Base-by-base conservation (phyloP, 257 asterid species). In the Solanum boliviense region DNA sequence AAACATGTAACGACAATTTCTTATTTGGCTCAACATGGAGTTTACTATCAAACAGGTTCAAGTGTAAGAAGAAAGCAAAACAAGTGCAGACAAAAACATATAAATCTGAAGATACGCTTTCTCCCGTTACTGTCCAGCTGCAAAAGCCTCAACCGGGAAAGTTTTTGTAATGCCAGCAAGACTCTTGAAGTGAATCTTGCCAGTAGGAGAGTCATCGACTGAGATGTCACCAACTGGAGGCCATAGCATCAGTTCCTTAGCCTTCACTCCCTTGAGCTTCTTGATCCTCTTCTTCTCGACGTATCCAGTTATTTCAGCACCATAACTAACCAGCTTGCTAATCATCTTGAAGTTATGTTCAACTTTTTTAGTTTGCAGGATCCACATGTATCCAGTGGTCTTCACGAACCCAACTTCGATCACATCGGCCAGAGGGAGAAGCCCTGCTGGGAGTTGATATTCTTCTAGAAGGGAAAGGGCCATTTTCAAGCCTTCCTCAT, bases 91-190 rank as follows among this genome's bases (percentile, higher is more conserved):
- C 73, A 78, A 78, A 76, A 7, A 41, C 62, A 78, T 78, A 25
- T 41, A 41, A 78, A 39, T 78, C 65, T 78, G 38, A 78, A 39
- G 65, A 78, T 41, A 39, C 6, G 65, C 35, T n/a, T 38, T 76
- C 58, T 76, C 36, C 35, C 1, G 5, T 87, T 68, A 91, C 95
- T 92, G 96, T n/a, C 95, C 95, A 13, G 92, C 92, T 21, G 94
- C 95, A 89, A 95, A 94, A n/a, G 97, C 98, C 91, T 94, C 95
- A 3, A 91, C 95, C 0, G 96, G 98, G 89, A 94, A 94, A 9
- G 97, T 93, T 92, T 94, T 94, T 10, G 97, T 94, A 88, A 95
- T 94, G 3, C 98, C 95, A 2, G 96, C 97, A 32, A 94, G 95
- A 68, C 98, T 94, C 94, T 94, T 95, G 94, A 95, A 94, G 58